These are phyloP conservation scores for Botryotinia convoluta DNA, from an alignment of 2,329 filamentous ascomycete genomes.

Conservation along the genomic window DNA sequence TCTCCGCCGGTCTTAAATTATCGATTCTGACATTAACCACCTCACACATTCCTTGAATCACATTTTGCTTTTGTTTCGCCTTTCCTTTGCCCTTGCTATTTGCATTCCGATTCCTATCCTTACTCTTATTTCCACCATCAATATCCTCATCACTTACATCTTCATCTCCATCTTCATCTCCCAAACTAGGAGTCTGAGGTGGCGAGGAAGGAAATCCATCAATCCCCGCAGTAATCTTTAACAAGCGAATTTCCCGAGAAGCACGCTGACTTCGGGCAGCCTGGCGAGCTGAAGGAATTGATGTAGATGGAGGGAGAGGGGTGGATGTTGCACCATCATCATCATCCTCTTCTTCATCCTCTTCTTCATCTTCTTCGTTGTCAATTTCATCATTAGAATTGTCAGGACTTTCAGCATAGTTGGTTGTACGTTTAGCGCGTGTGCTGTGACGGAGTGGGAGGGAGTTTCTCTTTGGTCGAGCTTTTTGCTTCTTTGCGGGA, in stretches of 20 bases:
- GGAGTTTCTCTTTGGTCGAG: background rate
- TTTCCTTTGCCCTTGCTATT: background rate
- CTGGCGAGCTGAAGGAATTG: slow-evolving; percentile 12
- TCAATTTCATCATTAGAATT: slow-evolving; percentile 22
- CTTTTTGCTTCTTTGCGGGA: slow-evolving; percentile 23
- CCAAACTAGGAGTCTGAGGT: slow-evolving; percentile 15
- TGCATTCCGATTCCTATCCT: background rate
- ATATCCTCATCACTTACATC: slow-evolving; percentile 25
- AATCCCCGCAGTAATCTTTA: slow-evolving; percentile 34
- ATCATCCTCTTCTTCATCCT: slow-evolving; percentile 20
- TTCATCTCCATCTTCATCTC: slow-evolving; percentile 20
- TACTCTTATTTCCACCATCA: slow-evolving; percentile 21
- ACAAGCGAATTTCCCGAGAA: slow-evolving; percentile 31
- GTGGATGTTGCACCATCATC: slow-evolving; percentile 17
- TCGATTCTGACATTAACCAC: slow-evolving; percentile 71
- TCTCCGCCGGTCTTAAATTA: slow-evolving; percentile 69
- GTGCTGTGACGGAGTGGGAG: slow-evolving; percentile 23
- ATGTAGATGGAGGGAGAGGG: background rate
- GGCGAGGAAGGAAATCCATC: slow-evolving; percentile 26
- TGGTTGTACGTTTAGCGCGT: slow-evolving; percentile 24
- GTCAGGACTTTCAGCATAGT: slow-evolving; percentile 34
- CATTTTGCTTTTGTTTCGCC: slow-evolving; percentile 39
- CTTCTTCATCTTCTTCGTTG: slow-evolving; percentile 18
- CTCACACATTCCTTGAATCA: slow-evolving; percentile 66
- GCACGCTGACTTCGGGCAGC: slow-evolving; percentile 21